phyloP scores from a whole-genome alignment of 306 rosid genomes.

The Corylus heterophylla region DNA sequence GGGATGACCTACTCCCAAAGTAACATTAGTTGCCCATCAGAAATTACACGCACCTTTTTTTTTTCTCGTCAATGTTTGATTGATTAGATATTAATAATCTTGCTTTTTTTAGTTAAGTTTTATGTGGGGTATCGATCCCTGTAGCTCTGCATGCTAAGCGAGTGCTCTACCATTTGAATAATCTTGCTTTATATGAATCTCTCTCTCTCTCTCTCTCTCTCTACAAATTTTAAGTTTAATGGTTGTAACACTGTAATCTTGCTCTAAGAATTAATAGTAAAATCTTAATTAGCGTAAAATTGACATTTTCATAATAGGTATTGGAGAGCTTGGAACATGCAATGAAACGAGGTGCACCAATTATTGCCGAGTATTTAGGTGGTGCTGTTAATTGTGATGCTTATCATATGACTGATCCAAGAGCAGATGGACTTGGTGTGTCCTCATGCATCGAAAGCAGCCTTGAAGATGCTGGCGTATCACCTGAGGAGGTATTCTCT shows the following conservation, averaged over 20 bases:
- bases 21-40: background rate
- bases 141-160: too few relatives aligned
- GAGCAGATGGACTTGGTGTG: slow-evolving; percentile 98
- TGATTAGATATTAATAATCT: background rate
- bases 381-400: slow-evolving; percentile 99
- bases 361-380: slow-evolving; percentile 94
- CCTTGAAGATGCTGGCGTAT: slow-evolving; percentile 98
- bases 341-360: slow-evolving; percentile 90
- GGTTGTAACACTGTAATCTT: background rate
- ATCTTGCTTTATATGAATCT: background rate
- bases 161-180: too few relatives aligned
- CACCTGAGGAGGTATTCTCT: slow-evolving; percentile 86
- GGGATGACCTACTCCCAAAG: background rate
- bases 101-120: background rate
- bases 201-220: background rate
- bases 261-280: background rate
- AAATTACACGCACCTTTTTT: background rate
- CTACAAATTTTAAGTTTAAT: background rate
- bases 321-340: slow-evolving; percentile 99
- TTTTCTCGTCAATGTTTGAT: background rate
- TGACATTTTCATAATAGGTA: slow-evolving; percentile 48
- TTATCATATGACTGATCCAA: slow-evolving; percentile 97
- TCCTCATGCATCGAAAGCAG: slow-evolving; percentile 89
- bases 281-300: background rate
- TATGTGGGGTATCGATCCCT: too few relatives aligned